Base-by-base conservation (phyloP, 345 rosid species). In the Salix udensis region DNA sequence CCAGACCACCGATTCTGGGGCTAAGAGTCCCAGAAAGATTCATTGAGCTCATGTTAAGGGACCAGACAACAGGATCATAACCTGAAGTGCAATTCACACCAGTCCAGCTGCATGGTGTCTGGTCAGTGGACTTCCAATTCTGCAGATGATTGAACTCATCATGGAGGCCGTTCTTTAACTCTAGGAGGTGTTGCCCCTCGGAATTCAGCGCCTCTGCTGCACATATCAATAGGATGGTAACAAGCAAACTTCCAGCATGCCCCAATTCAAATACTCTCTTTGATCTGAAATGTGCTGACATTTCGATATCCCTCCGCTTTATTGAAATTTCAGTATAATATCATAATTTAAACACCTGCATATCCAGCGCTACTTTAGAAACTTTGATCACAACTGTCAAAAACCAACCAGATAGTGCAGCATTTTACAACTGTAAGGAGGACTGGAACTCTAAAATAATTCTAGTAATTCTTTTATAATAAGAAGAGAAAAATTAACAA, bases 31-130 rank as follows among this genome's bases (percentile, higher is more conserved):
- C 96, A 19, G 96, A 85, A 40, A 93, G 79, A 52, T 86, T 87
- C 84, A 90, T 84, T 48, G 80, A 70, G 53, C 69, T 79, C 83
- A 93, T 86, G 83, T 84, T 71, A 42, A 93, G 74, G 68, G 93
- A 86, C 55, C 71, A 71, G 80, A 93, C 93, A 7, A 69, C 68
- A 39, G 81, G 81, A 82, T 79, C 74, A 79, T 42, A 73, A 75
- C 82, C 84, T 31, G 78, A 81, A 55, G 71, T 82, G 85, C 97
- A 93, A 31, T 58, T 48, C 37, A 91, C 83, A 62, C 94, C 97
- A 8, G 77, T 75, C 97, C 96, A 93, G 74, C 81, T 83, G 76
- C 96, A 91, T 16, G 94, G 96, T 72, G 84, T 82, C 67, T 81
- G 79, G 74, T 88, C 93, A 23, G 84, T 78, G 53, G 77, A 70